These are phyloP conservation scores for Yamadazyma triangularis DNA, from an alignment of 1,139 yeast species.

Conservation along the genomic window DNA sequence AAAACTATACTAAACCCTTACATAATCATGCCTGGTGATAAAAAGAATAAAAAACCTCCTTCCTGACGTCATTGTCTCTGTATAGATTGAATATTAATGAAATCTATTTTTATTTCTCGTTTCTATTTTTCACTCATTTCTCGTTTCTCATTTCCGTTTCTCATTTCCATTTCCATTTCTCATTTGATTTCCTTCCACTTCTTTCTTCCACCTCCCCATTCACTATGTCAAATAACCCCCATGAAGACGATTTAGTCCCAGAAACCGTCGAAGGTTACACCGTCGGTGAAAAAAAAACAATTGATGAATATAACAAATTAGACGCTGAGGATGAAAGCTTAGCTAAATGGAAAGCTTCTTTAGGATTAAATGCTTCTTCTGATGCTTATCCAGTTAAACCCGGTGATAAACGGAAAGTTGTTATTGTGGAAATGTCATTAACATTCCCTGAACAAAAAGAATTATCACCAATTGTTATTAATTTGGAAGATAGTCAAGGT, in stretches of 20 bases:
- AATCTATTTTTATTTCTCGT: too few species aligned
- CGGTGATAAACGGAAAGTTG: slow-evolving; percentile 74
- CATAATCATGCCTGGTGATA: too few species aligned
- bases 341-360: slow-evolving; percentile 88
- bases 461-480: slow-evolving; percentile 57
- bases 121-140: too few species aligned
- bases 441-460: slow-evolving; percentile 55
- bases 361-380: slow-evolving; percentile 59
- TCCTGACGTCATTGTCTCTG: too few species aligned
- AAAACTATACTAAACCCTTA: too few species aligned
- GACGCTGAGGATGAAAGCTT: slow-evolving; percentile 92
- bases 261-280: slow-evolving; percentile 67
- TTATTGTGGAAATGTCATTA: slow-evolving; percentile 71
- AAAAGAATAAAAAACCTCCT: too few species aligned
- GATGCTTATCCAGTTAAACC: slow-evolving; percentile 62
- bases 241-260: slow-evolving; percentile 62
- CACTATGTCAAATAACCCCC: slow-evolving; percentile 6
- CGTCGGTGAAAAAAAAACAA: slow-evolving; percentile 80
- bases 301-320: slow-evolving; percentile 75
- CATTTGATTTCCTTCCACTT: too few species aligned
- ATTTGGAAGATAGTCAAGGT: slow-evolving; percentile 55
- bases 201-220: background rate
- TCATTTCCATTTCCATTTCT: too few species aligned
- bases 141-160: too few species aligned
- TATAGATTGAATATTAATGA: too few species aligned